Conservation (phyloP, 345 rosid species). For the Moricandia arvensis region DNA sequence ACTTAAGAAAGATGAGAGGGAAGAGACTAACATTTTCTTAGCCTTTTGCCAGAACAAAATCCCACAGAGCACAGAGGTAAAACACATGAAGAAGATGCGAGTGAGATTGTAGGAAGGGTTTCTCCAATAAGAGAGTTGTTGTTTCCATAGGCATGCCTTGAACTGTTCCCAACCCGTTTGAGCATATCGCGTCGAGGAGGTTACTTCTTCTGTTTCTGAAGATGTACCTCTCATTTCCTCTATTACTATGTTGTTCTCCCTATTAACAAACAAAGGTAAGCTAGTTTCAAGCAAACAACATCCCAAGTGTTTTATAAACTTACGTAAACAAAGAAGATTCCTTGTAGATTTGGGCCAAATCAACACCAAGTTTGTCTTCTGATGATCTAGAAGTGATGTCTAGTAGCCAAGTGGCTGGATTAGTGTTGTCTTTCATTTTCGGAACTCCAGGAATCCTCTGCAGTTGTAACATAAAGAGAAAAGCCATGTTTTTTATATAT, state of each 20-base stretch:
- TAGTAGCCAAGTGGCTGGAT: slow-evolving; percentile 59
- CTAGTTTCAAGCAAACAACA: background rate
- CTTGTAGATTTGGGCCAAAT: slow-evolving; percentile 37
- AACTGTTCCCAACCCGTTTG: slow-evolving; percentile 48
- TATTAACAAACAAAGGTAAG: background rate
- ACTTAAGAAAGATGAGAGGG: background rate
- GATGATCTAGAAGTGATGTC: slow-evolving; percentile 43
- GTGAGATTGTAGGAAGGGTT: slow-evolving; percentile 52
- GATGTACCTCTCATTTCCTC: slow-evolving; percentile 25
- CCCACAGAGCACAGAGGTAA: slow-evolving; percentile 43
- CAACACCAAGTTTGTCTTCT: slow-evolving; percentile 44
- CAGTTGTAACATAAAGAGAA: background rate
- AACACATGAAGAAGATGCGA: slow-evolving; percentile 35
- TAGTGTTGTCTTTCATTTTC: slow-evolving; percentile 40
- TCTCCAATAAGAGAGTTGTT: slow-evolving; percentile 59
- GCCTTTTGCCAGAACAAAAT: slow-evolving; percentile 59
- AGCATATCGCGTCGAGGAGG: slow-evolving; percentile 39
- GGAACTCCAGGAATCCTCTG: slow-evolving; percentile 43
- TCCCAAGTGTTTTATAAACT: slow-evolving; percentile 13
- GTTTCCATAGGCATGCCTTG: slow-evolving; percentile 64
- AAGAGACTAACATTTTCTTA: slow-evolving; percentile 42
- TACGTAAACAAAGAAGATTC: slow-evolving; percentile 40
- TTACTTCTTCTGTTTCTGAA: slow-evolving; percentile 32
- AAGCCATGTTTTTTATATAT: background rate
- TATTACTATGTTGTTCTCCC: slow-evolving; percentile 38